These are phyloP conservation scores for Fusarium ambrosium DNA, from an alignment of 2,329 filamentous ascomycete genomes.

Conservation along the genomic window DNA sequence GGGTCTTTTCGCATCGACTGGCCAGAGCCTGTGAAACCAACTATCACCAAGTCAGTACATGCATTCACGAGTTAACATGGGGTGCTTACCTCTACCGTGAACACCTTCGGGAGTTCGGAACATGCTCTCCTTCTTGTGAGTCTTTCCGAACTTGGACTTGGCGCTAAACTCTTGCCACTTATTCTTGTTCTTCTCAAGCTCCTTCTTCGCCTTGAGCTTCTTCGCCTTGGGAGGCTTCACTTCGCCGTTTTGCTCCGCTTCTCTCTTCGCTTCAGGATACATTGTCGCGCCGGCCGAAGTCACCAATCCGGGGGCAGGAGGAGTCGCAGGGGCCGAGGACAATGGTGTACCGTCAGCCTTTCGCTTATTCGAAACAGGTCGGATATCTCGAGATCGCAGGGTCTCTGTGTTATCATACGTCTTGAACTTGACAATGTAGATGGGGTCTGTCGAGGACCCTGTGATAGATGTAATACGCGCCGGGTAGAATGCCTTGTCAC, in stretches of 20 bases:
- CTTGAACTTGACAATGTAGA: slow-evolving; percentile 96
- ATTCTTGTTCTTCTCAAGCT: slow-evolving; percentile 89
- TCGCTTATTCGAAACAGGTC: slow-evolving; percentile 83
- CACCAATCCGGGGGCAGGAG: slow-evolving; percentile 60
- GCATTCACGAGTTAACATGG: not conserved
- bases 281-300: slow-evolving; percentile 69
- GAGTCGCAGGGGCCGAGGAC: slow-evolving; percentile 54
- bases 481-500: slow-evolving; percentile 91
- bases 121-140: slow-evolving; percentile 92
- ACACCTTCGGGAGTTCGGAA: slow-evolving; percentile 92
- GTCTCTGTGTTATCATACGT: slow-evolving; percentile 89
- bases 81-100: slow-evolving; percentile 80
- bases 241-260: slow-evolving; percentile 73
- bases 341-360: slow-evolving; percentile 84
- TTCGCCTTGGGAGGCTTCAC: slow-evolving; percentile 83
- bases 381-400: slow-evolving; percentile 84
- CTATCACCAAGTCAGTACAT: slow-evolving; percentile 62
- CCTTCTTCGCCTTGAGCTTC: slow-evolving; percentile 91
- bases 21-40: slow-evolving; percentile 96
- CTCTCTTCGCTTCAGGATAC: slow-evolving; percentile 73
- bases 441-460: slow-evolving; percentile 88
- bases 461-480: slow-evolving; percentile 95
- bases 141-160: slow-evolving; percentile 79
- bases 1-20: slow-evolving; percentile 96
- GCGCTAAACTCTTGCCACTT: slow-evolving; percentile 95